Evolutionary conservation across 108 stramenopile species (phyloP).

Genomic region (Bacterosira constricta): DNA sequence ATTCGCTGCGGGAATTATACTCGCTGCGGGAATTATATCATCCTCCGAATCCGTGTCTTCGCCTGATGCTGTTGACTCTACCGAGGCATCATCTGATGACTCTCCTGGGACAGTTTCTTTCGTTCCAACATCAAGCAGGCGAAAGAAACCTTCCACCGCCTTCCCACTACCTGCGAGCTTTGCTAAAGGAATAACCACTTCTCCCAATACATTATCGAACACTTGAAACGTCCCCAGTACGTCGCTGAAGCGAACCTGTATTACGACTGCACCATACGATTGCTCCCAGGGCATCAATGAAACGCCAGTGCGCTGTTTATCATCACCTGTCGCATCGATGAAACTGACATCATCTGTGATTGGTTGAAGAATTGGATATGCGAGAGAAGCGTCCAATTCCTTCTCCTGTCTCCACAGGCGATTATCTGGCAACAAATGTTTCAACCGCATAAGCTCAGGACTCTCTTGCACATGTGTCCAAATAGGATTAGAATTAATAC

Average conservation of each 20-base stretch:
- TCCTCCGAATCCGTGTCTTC: constrained; percentile 28
- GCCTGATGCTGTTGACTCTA: constrained; percentile 34
- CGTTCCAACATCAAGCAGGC: constrained; percentile 63
- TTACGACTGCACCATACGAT: constrained; percentile 67
- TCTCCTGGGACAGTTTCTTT: constrained; percentile 46
- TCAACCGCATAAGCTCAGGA: constrained; percentile 56
- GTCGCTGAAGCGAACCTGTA: constrained; percentile 73
- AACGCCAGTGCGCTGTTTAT: neutral
- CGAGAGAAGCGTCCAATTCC: constrained; percentile 3
- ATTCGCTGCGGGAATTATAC: neutral
- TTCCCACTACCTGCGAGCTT: constrained; percentile 50
- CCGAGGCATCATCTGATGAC: constrained; percentile 32
- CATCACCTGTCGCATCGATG: constrained; percentile 6
- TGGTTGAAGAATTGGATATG: constrained; percentile 73
- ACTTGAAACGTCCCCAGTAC: constrained; percentile 57
- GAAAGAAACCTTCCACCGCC: constrained; percentile 77
- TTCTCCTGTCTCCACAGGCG: constrained; percentile 26
- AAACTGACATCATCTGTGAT: constrained; percentile 23
- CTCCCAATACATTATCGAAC: constrained; percentile 74
- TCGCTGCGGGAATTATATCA: constrained; percentile 9
- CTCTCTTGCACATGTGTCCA: constrained; percentile 64
- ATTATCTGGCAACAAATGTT: constrained; percentile 62
- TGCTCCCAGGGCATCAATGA: constrained; percentile 64
- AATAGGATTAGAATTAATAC: constrained; percentile 65
- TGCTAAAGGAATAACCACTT: constrained; percentile 76